Base-by-base conservation (phyloP, 148 eudicot genomes). In the Camellia japonica region DNA sequence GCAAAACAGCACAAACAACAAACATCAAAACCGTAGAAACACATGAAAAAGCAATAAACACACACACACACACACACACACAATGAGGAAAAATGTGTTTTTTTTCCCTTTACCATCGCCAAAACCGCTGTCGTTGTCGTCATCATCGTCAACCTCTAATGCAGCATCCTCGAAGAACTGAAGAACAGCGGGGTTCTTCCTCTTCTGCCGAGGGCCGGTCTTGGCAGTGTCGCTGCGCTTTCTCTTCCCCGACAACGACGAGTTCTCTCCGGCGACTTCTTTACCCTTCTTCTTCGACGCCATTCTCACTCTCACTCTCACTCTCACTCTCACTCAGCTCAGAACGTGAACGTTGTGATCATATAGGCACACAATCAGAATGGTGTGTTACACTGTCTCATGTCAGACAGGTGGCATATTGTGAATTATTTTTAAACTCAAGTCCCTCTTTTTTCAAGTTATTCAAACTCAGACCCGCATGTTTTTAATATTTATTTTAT, bases 141-240 rank as follows among this genome's bases (percentile, higher is more conserved):
- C 85, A 20, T 67, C 82, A n/a, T 80, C 88, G 38, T 84, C 90
- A 58, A 72, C 67, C 56, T 87, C 88, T 47, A 64, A 85, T 38
- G 93, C 93, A 44, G 88, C 74, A 42, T 88, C 91, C 7, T 91
- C 95, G 74, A 91, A 87, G 79, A 90, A 91, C 79, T 87, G 89
- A 5, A 90, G 87, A 60, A 90, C 85, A 38, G 72, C 85, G 54
- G 83, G 89, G 83, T 87, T 88, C 62, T 78, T 87, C 71, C 81
- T 81, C 80, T 84, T 89, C 46, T 12, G 58, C 12, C 75, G 79
- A 41, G 65, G 68, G 59, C 85, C 90, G 58, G 81, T 64, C 63
- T 86, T 85, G 55, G 79, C 89, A 15, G 82, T 70, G 80, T 87
- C 85, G 10, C 44, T 56, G 51, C 72, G 76, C 77, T 76, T 85